phyloP scores from a whole-genome alignment of 1,284 basidiomycete genomes.

The Ustilago hordei region DNA sequence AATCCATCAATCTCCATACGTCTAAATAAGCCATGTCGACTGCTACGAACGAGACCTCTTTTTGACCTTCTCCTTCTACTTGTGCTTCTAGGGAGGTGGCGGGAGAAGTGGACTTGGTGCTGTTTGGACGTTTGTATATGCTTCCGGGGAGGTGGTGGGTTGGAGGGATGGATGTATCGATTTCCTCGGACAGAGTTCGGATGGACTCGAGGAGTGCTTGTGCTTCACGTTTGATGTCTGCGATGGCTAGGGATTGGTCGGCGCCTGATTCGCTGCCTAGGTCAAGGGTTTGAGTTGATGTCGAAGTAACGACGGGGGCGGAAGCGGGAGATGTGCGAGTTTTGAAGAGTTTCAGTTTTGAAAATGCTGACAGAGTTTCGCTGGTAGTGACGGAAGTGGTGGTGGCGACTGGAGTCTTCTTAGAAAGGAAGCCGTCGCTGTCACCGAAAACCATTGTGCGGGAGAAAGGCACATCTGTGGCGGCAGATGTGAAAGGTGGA shows the following conservation, averaged over 20 bases:
- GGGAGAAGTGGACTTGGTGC: neutral
- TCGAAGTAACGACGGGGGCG: neutral
- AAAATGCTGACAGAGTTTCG: neutral
- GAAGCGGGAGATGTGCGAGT: neutral
- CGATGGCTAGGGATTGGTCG: slow-evolving; percentile 10
- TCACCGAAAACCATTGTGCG: neutral
- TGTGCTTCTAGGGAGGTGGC: neutral
- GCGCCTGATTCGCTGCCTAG: slow-evolving; percentile 15
- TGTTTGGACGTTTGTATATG: neutral
- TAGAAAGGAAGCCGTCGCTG: neutral
- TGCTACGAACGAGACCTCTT: slow-evolving; percentile 18
- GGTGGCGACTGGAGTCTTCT: neutral
- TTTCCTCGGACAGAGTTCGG: slow-evolving; percentile 19
- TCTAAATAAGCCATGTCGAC: slow-evolving; percentile 32
- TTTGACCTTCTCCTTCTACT: neutral
- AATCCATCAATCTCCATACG: slow-evolving; percentile 34
- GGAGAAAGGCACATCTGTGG: neutral
- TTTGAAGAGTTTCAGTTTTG: slow-evolving; percentile 3
- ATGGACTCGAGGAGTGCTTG: slow-evolving; percentile 26
- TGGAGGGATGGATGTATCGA: slow-evolving; percentile 24
- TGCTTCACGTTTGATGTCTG: slow-evolving; percentile 28
- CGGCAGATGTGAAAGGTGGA: slow-evolving; percentile 12
- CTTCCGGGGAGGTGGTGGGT: slow-evolving; percentile 26
- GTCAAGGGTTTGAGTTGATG: neutral
- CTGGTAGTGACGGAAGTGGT: neutral